Evolutionary conservation across 2,329 filamentous ascomycete species (phyloP).

Genomic region (Coniochaeta sp.): DNA sequence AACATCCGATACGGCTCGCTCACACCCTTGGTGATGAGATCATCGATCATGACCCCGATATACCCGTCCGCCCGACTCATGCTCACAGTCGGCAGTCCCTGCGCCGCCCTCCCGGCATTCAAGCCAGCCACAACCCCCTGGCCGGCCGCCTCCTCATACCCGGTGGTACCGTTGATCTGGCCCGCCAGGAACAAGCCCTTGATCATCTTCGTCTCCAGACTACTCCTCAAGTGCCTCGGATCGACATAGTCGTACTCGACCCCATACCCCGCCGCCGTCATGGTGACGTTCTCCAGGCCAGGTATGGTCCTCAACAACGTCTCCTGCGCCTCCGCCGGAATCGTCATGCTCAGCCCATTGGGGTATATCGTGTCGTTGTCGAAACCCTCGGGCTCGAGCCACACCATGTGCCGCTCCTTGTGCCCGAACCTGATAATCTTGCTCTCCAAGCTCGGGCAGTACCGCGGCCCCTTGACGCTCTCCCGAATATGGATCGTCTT

Average conservation of each 20-base stretch:
- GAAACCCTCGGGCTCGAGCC: slow-evolving; percentile 96
- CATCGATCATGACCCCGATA: slow-evolving; percentile 98
- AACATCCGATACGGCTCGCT: slow-evolving; percentile 98
- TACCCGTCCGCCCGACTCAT: slow-evolving; percentile 83
- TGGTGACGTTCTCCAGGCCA: slow-evolving; percentile 82
- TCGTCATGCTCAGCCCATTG: slow-evolving; percentile 95
- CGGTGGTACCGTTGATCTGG: slow-evolving; percentile 97
- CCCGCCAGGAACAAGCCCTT: slow-evolving; percentile 83
- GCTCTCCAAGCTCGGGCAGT: slow-evolving; percentile 91
- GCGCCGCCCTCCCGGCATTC: slow-evolving; percentile 80
- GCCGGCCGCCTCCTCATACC: slow-evolving; percentile 93
- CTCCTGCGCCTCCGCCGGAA: slow-evolving; percentile 81
- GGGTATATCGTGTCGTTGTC: slow-evolving; percentile 86
- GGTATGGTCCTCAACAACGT: slow-evolving; percentile 75
- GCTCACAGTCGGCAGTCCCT: slow-evolving; percentile 55
- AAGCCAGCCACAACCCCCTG: slow-evolving; percentile 90
- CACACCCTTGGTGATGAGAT: slow-evolving; percentile 92
- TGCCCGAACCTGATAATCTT: slow-evolving; percentile 85
- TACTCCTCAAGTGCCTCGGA: slow-evolving; percentile 77
- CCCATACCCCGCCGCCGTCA: slow-evolving; percentile 93
- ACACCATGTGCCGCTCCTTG: slow-evolving; percentile 78
- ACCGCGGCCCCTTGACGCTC: slow-evolving; percentile 86
- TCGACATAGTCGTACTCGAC: slow-evolving; percentile 99
- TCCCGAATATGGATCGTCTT: slow-evolving; percentile 96
- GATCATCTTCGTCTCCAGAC: slow-evolving; percentile 90